Conservation (phyloP, 257 asterid species). For the Galeopsis tetrahit region DNA sequence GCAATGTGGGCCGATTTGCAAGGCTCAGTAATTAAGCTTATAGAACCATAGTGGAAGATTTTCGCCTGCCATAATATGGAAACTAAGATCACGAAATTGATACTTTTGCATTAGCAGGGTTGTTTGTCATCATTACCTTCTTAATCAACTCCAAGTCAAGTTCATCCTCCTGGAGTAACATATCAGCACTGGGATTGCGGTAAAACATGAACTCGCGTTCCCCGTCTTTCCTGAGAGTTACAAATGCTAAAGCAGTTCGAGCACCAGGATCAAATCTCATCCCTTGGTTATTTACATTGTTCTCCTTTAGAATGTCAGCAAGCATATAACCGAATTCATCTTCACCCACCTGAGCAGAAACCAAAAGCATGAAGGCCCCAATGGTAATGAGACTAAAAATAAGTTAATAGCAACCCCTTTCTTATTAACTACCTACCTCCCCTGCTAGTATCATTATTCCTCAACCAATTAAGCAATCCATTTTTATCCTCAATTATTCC, state of each 20-base stretch:
- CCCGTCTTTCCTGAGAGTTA: conserved; percentile 90
- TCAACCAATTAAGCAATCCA: neutral
- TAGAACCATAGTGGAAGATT: conserved; percentile 93
- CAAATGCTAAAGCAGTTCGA: conserved; percentile 97
- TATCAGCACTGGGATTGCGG: conserved; percentile 98
- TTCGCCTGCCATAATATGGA: conserved; percentile 59
- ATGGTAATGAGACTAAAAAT: neutral
- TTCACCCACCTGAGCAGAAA: conserved; percentile 81
- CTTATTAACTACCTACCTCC: neutral
- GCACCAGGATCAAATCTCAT: conserved; percentile 98
- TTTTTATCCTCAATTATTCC: neutral
- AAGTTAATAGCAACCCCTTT: neutral
- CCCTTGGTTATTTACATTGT: conserved; percentile 84
- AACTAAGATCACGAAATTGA: neutral
- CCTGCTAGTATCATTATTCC: neutral
- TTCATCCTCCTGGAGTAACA: conserved; percentile 79
- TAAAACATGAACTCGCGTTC: conserved; percentile 99
- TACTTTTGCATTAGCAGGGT: neutral
- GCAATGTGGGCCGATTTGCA: conserved; percentile 94
- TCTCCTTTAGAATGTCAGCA: conserved; percentile 87
- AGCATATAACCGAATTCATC: conserved; percentile 99
- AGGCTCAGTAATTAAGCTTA: conserved; percentile 96
- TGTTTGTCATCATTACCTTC: conserved; percentile 60
- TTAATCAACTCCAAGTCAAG: conserved; percentile 79
- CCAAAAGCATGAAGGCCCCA: conserved; percentile 1